Evolutionary conservation across 768 basidiomycete genomes (phyloP).

Genomic region (Cytidiella melzeri): DNA sequence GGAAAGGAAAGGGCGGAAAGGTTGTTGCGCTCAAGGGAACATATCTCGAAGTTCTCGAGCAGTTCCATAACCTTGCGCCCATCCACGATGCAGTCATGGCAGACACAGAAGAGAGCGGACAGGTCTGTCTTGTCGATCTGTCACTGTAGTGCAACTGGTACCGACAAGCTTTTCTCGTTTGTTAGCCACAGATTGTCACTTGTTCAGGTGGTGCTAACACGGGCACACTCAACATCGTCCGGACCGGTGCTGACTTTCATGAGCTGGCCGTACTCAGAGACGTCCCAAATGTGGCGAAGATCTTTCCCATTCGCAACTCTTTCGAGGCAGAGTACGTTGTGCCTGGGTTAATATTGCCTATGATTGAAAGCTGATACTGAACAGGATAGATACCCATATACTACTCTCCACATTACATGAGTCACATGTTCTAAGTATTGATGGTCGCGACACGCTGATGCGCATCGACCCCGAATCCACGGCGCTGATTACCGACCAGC

Average conservation of each 20-base stretch:
- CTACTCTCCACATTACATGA: conserved; percentile 54
- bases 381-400: conserved; percentile 49
- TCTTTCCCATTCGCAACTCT: conserved; percentile 55
- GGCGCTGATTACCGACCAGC: conserved; percentile 41
- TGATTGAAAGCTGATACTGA: background rate
- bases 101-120: conserved; percentile 64
- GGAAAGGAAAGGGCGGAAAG: conserved; percentile 30
- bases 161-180: background rate
- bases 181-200: conserved; percentile 73
- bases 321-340: conserved; percentile 44
- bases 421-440: conserved; percentile 50
- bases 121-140: conserved; percentile 33
- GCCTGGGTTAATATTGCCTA: background rate
- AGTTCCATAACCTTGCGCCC: conserved; percentile 74
- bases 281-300: conserved; percentile 44
- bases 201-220: conserved; percentile 78
- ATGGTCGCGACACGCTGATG: conserved; percentile 37
- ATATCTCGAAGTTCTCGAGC: conserved; percentile 55
- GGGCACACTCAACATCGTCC: conserved; percentile 70
- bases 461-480: conserved; percentile 29
- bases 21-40: conserved; percentile 49
- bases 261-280: conserved; percentile 56
- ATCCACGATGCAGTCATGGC: conserved; percentile 76
- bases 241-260: conserved; percentile 77
- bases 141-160: background rate